Conservation (phyloP, 129 eudicot genomes). For the Smallanthus sonchifolius region DNA sequence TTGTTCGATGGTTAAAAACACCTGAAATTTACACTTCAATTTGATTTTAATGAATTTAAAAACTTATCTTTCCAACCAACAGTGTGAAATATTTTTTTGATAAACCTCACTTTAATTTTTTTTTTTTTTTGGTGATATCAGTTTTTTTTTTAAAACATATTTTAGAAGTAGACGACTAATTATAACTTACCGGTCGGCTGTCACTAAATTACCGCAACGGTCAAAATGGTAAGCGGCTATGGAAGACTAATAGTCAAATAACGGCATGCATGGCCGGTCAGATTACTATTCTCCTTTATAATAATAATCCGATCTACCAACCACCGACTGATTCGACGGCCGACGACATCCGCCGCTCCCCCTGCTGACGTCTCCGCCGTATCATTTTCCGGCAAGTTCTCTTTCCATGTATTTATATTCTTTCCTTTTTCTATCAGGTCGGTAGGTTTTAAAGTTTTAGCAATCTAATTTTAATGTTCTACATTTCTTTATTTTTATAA, state of each 20-base stretch:
- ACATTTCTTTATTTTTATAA: not conserved
- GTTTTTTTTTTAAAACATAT: no score
- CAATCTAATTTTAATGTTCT: not conserved
- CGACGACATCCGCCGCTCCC: not conserved
- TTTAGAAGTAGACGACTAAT: no score
- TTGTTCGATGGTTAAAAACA: no score
- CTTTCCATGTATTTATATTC: not conserved
- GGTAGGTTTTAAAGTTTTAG: not conserved
- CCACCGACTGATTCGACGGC: not conserved
- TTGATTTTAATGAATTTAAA: no score
- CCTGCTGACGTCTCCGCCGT: not conserved
- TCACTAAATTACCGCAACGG: not conserved
- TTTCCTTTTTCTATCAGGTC: not conserved
- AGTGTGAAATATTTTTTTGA: no score
- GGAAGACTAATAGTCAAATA: not conserved
- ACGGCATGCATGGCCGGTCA: not conserved
- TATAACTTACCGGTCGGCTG: not conserved
- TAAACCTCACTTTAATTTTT: no score
- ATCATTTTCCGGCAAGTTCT: not conserved
- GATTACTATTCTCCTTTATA: not conserved
- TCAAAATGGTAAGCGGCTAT: not conserved
- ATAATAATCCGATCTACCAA: not conserved
- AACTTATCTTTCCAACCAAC: no score
- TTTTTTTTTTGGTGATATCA: no score
- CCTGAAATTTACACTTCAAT: no score